Evolutionary conservation across 1,284 basidiomycete species (phyloP), one percentile per base, ranked within the genome.

Genomic region (Moesziomyces globuligerus): DNA sequence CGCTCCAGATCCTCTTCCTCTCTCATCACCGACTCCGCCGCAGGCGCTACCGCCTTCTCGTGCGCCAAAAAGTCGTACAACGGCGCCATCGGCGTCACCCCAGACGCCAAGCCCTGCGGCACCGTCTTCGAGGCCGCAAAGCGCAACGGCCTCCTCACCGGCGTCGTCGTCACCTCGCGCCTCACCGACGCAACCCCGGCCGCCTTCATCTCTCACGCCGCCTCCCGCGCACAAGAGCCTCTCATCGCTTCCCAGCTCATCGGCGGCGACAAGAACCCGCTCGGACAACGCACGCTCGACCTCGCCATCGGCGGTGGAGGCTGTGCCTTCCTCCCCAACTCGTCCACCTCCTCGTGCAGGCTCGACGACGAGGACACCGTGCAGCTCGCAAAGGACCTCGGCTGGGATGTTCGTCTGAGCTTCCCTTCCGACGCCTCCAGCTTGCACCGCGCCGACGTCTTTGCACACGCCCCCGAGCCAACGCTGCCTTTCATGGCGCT

Each of bases 111-210:
- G 29, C 73, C 83, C 0, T 82, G 81, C 49, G 83, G 82, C 7
- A 84, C 83, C 5, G 66, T 84, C n/a, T 79, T 84, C 28, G 83
- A 84, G 58, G 82, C 83, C 7, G 82, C 83, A 1, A 79, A 83
- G 34, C 75, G 75, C 15, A 76, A 80, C 39, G 82, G 82, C 1
- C 76, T 78, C 42, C 23, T 76, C 3, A 84, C 83, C 21, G 83
- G 83, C 15, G 66, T 84, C 10, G 83, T 83, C 9, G 76, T 82
- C 18, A 84, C 83, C 11, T 74, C 72, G n/a, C 39, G 74, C 6
- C 48, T 76, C n/a, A 76, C 74, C 2, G 74, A 76, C 46, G 74
- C 76, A 52, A 84, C 83, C 1, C 83, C 83, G 0, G 83, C 83
- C 3, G 64, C 74, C 5, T 84, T 83, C 47, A 82, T 83, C 61